A percentile compares a stretch with the other conserved stretches of the same genome.
Conservation (phyloP, 371 early-diverging fungal species). For the Mortierella sp. region DNA sequence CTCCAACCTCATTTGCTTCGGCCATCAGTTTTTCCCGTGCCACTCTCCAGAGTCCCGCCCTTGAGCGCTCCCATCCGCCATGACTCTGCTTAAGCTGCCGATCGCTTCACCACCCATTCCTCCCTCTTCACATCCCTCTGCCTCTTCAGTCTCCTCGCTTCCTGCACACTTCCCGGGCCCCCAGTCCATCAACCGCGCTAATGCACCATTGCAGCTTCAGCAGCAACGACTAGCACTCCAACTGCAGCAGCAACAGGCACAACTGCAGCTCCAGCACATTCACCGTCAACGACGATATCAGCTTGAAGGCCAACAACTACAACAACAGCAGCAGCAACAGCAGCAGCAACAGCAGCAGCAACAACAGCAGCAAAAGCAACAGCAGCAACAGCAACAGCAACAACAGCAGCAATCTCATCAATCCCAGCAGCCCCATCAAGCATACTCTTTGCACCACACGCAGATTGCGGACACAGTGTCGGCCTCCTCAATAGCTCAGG, state of each 20-base stretch:
- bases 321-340: constrained; percentile 10
- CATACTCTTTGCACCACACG: no score
- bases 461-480: neutral
- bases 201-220: constrained; percentile 4
- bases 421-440: no score
- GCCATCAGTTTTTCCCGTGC: no score
- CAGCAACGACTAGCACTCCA: constrained; percentile 32
- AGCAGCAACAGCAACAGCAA: constrained; percentile 5
- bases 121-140: neutral
- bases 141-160: neutral
- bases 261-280: constrained; percentile 23
- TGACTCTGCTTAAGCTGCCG: no score
- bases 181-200: neutral
- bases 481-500: neutral
- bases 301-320: constrained; percentile 17
- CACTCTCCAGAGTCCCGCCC: no score
- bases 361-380: constrained; percentile 2
- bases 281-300: constrained; percentile 26
- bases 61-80: no score
- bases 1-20: no score
- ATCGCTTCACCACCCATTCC: no score
- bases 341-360: constrained; percentile 1
- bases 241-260: constrained; percentile 27
- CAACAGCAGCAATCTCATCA: no score
- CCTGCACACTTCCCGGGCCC: neutral